Percentiles rank a stretch among this genome's conserved stretches.
Evolutionary conservation across 2,329 filamentous ascomycete genomes (phyloP).

Genomic region (Calonectria leucothoes): DNA sequence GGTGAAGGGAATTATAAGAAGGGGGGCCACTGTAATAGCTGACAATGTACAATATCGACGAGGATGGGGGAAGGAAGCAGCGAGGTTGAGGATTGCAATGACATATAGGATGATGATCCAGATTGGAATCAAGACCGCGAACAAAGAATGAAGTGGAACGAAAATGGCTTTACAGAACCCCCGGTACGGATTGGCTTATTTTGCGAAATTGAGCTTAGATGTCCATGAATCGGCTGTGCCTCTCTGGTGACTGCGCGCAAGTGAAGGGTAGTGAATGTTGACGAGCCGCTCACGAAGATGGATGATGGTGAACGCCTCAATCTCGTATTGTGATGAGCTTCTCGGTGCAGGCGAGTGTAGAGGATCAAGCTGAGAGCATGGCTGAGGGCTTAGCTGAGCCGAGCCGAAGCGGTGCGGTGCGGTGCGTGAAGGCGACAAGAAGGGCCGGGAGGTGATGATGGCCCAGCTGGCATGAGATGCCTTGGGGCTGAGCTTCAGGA

Average conservation of each 20-base stretch:
- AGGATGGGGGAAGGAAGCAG: slow-evolving; percentile 22
- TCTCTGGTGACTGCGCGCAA: slow-evolving; percentile 3
- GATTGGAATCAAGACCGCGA: slow-evolving; percentile 40
- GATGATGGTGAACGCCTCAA: background rate
- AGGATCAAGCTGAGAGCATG: slow-evolving; percentile 9
- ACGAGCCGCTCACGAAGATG: background rate
- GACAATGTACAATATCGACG: slow-evolving; percentile 41
- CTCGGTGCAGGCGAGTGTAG: background rate
- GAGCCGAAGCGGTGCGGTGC: background rate
- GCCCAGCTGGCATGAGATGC: background rate
- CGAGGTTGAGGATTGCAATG: slow-evolving; percentile 26
- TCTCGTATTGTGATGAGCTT: background rate
- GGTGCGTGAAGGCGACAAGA: background rate
- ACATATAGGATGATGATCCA: slow-evolving; percentile 41
- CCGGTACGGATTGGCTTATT: slow-evolving; percentile 39
- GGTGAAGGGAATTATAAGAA: slow-evolving; percentile 3
- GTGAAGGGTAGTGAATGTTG: slow-evolving; percentile 5
- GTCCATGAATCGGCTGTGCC: slow-evolving; percentile 26
- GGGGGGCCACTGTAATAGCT: slow-evolving; percentile 40
- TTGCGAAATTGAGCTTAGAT: slow-evolving; percentile 29
- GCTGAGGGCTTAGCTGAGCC: background rate
- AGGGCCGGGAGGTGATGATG: background rate
- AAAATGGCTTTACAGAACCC: slow-evolving; percentile 33
- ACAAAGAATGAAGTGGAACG: slow-evolving; percentile 11
- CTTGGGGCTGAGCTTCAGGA: slow-evolving; percentile 8